Evolutionary conservation across 441 rosid genomes (phyloP).

Genomic region (Aleurites moluccanus): DNA sequence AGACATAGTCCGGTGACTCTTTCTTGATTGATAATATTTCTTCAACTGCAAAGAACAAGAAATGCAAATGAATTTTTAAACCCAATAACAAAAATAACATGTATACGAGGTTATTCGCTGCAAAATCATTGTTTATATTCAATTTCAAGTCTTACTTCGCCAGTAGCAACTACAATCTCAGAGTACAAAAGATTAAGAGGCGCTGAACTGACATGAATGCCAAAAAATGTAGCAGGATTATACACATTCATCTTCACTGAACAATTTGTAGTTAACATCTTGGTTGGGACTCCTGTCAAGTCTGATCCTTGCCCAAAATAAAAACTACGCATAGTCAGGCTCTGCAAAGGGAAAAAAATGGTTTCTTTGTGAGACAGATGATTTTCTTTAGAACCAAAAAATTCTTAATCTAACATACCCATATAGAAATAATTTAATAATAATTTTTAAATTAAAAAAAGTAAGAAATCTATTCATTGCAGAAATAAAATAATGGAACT

Average conservation of each 20-base stretch:
- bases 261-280: constrained; percentile 64
- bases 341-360: constrained; percentile 40
- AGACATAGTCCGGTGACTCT: constrained; percentile 52
- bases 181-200: constrained; percentile 63
- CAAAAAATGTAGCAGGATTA: constrained; percentile 77
- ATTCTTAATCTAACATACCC: background rate
- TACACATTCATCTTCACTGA: constrained; percentile 58
- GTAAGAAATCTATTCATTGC: too few relatives aligned
- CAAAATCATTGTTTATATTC: background rate
- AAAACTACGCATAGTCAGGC: constrained; percentile 57
- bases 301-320: constrained; percentile 79
- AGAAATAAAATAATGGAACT: background rate
- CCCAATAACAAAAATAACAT: background rate
- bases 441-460: too few relatives aligned
- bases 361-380: too few relatives aligned
- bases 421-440: too few relatives aligned
- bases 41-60: constrained; percentile 53
- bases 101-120: background rate
- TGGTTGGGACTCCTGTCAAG: constrained; percentile 74
- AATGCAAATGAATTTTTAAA: background rate
- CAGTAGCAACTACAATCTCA: constrained; percentile 65
- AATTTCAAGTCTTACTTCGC: constrained; percentile 48
- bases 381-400: background rate
- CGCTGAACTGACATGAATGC: constrained; percentile 68
- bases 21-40: constrained; percentile 74